A percentile compares a stretch with the other conserved stretches of the same genome.
phyloP scores from a whole-genome alignment of 805 yeast genomes.

The Wickerhamiella azymoides region DNA sequence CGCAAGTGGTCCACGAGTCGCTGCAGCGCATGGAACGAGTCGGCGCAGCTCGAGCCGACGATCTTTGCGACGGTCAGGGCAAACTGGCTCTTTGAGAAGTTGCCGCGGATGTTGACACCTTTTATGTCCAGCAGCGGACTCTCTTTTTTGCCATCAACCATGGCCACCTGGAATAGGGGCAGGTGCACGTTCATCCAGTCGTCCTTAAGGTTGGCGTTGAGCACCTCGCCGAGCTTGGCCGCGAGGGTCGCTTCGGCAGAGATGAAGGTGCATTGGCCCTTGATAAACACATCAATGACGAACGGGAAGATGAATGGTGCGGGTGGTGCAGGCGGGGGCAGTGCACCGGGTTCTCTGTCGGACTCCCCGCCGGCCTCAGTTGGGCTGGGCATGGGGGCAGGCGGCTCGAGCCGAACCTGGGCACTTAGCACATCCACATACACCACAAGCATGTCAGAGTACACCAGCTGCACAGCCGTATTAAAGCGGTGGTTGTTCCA shows the following conservation, averaged over 20 bases:
- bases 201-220: not conserved
- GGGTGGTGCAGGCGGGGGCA: not conserved
- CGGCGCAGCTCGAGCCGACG: conserved; percentile 47
- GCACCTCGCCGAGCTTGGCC: not conserved
- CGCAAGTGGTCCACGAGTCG: conserved; percentile 61
- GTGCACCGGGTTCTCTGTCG: too few relatives aligned
- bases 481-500: not conserved
- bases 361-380: too few relatives aligned
- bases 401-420: not conserved
- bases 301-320: not conserved
- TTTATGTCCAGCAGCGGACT: not conserved
- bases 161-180: not conserved
- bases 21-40: conserved; percentile 58
- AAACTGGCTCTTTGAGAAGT: conserved; percentile 3
- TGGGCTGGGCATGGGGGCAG: not conserved
- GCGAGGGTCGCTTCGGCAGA: not conserved
- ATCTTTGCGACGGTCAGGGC: conserved; percentile 11
- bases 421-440: not conserved
- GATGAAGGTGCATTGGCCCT: not conserved
- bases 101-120: conserved; percentile 3
- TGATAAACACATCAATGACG: conserved; percentile 1
- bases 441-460: not conserved
- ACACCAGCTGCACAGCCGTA: not conserved
- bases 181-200: conserved; percentile 1
- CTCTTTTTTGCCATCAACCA: not conserved